Conservation (phyloP, 202 grass and related monocot species). For the Digitaria exilis region DNA sequence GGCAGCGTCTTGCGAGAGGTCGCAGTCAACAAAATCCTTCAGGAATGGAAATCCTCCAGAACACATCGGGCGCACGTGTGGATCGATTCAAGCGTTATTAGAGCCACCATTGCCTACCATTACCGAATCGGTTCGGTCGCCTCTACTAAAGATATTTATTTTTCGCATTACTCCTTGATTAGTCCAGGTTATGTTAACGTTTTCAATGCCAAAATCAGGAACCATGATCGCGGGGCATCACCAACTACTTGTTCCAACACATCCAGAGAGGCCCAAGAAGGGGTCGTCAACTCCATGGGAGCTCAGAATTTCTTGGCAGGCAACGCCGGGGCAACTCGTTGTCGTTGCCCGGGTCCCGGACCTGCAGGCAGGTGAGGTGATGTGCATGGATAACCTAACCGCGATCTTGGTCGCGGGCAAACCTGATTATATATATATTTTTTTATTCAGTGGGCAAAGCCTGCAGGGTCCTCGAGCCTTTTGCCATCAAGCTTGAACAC, state of each 20-base stretch:
- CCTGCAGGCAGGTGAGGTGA: background rate
- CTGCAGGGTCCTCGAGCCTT: background rate
- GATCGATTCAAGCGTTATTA: background rate
- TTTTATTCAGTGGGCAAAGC: too few species aligned
- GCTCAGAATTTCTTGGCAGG: background rate
- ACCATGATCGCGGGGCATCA: too few species aligned
- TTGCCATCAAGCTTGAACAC: conserved; percentile 15
- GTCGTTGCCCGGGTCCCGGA: background rate
- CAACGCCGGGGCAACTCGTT: background rate
- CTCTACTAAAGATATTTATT: background rate
- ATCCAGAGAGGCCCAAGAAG: background rate
- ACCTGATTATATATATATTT: background rate
- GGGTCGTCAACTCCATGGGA: background rate
- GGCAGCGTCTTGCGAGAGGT: background rate
- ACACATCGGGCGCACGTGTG: conserved; percentile 20
- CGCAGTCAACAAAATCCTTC: conserved; percentile 19
- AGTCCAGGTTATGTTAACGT: background rate
- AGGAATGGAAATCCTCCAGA: background rate
- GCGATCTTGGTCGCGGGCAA: conserved; percentile 1
- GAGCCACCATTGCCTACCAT: background rate
- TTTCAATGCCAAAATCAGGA: background rate
- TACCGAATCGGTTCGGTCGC: background rate
- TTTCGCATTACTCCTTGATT: too few species aligned
- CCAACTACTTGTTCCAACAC: background rate
- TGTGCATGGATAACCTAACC: conserved; percentile 22